Evolutionary conservation across 768 basidiomycete species (phyloP).

Genomic region (Tricholoma sp.): DNA sequence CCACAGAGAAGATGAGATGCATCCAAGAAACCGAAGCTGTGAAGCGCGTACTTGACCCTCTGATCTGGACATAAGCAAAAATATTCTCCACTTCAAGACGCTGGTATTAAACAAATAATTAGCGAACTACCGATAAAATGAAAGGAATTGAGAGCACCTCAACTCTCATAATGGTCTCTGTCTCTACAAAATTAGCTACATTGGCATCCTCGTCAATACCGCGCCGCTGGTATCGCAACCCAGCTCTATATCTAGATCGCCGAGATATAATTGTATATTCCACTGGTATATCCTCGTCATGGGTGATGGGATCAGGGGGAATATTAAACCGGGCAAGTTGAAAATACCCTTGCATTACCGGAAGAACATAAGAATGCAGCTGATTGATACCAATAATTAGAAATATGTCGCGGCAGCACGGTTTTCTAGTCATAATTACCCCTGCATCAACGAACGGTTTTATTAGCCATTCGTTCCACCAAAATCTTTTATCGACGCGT

Average conservation of each 20-base stretch:
- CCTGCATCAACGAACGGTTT: constrained; percentile 86
- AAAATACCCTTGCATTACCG: constrained; percentile 91
- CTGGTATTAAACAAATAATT: constrained; percentile 28
- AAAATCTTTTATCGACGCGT: constrained; percentile 83
- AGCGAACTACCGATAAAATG: background rate
- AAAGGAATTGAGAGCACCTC: constrained; percentile 44
- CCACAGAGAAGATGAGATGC: constrained; percentile 6
- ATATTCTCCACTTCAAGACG: constrained; percentile 71
- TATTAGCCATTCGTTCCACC: constrained; percentile 93
- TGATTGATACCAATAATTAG: constrained; percentile 21
- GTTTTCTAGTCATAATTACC: constrained; percentile 36
- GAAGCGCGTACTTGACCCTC: constrained; percentile 79
- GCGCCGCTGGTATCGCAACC: constrained; percentile 89
- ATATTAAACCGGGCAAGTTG: constrained; percentile 69
- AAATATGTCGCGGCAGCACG: background rate
- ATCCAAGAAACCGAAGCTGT: background rate
- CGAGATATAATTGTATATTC: constrained; percentile 84
- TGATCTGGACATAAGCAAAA: constrained; percentile 85
- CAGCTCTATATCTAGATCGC: constrained; percentile 84
- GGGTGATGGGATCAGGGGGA: constrained; percentile 40
- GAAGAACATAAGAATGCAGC: constrained; percentile 82
- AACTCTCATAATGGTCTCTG: constrained; percentile 82
- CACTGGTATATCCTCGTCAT: constrained; percentile 46
- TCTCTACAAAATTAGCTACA: constrained; percentile 96
- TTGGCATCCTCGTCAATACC: constrained; percentile 92